Evolutionary conservation across 768 basidiomycete species (phyloP).

Genomic region (Sarcomyxa edulis): DNA sequence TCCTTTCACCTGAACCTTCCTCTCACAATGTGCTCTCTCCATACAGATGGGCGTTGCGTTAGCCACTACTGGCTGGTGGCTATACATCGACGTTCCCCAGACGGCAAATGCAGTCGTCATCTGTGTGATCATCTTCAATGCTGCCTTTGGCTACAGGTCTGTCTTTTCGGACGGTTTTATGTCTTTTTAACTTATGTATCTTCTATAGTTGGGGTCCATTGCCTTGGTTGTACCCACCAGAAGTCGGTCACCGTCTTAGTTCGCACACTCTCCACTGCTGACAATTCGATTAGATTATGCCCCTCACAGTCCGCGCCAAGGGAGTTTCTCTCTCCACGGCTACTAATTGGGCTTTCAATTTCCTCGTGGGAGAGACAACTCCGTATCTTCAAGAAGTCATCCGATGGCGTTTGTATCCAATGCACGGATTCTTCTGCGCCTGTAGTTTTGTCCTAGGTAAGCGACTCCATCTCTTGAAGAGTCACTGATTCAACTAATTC

Average conservation of each 20-base stretch:
- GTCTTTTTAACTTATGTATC: neutral
- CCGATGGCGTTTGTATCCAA: constrained; percentile 88
- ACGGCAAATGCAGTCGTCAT: constrained; percentile 86
- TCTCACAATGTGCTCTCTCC: neutral
- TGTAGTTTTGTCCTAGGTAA: constrained; percentile 79
- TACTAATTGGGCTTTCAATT: constrained; percentile 88
- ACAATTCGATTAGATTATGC: constrained; percentile 66
- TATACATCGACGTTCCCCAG: constrained; percentile 81
- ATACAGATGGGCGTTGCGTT: constrained; percentile 77
- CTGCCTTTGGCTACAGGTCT: constrained; percentile 85
- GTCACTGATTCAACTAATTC: constrained; percentile 7
- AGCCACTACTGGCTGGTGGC: constrained; percentile 85
- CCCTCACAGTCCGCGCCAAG: constrained; percentile 83
- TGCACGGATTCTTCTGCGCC: constrained; percentile 91
- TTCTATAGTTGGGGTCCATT: constrained; percentile 73
- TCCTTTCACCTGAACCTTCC: constrained; percentile 3
- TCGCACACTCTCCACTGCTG: neutral
- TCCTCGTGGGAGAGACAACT: constrained; percentile 82
- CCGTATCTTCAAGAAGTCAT: constrained; percentile 85
- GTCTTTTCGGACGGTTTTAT: constrained; percentile 1
- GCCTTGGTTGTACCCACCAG: constrained; percentile 86
- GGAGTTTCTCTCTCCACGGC: constrained; percentile 95
- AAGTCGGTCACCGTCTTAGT: constrained; percentile 37
- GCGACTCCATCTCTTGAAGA: constrained; percentile 12
- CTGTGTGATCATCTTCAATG: constrained; percentile 91